These are phyloP conservation scores for Boletus chippewaensis DNA, from an alignment of 1,284 basidiomycete species.

Conservation along the genomic window DNA sequence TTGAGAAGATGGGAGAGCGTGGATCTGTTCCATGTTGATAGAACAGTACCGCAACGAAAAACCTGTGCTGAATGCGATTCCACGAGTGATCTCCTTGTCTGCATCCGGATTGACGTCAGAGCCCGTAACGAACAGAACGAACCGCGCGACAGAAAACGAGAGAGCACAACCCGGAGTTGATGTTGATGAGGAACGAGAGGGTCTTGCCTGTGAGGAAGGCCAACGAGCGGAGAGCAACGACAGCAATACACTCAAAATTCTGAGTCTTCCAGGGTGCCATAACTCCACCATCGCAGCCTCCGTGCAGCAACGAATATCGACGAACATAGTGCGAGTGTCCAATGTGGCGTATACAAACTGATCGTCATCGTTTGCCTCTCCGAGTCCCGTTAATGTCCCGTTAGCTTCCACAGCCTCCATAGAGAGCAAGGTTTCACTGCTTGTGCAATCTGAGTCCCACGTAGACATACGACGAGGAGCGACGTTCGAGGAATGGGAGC, in stretches of 20 bases:
- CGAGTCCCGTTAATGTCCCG: slow-evolving; percentile 41
- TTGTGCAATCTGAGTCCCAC: slow-evolving; percentile 31
- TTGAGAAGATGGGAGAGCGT: slow-evolving; percentile 37
- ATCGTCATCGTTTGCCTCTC: slow-evolving; percentile 43
- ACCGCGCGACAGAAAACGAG: slow-evolving; percentile 56
- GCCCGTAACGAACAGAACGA: slow-evolving; percentile 66
- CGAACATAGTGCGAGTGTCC: slow-evolving; percentile 44
- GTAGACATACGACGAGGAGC: slow-evolving; percentile 26
- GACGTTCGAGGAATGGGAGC: slow-evolving; percentile 26
- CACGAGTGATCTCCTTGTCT: slow-evolving; percentile 60
- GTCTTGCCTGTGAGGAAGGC: slow-evolving; percentile 23
- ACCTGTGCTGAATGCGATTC: slow-evolving; percentile 59
- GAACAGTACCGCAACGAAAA: slow-evolving; percentile 58
- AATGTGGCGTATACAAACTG: slow-evolving; percentile 37
- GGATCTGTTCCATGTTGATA: slow-evolving; percentile 43
- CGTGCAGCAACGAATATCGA: slow-evolving; percentile 46
- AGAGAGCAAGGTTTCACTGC: slow-evolving; percentile 49
- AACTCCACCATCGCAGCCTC: slow-evolving; percentile 66
- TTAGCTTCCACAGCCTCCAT: slow-evolving; percentile 49
- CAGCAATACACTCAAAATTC: slow-evolving; percentile 42
- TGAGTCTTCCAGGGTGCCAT: slow-evolving; percentile 64
- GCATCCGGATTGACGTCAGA: slow-evolving; percentile 72
- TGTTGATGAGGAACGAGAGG: slow-evolving; percentile 28
- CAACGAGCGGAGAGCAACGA: slow-evolving; percentile 15
- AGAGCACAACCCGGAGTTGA: slow-evolving; percentile 51